Evolutionary conservation across 2,329 filamentous ascomycete genomes (phyloP).

Genomic region (Stachybotrys echinatus): DNA sequence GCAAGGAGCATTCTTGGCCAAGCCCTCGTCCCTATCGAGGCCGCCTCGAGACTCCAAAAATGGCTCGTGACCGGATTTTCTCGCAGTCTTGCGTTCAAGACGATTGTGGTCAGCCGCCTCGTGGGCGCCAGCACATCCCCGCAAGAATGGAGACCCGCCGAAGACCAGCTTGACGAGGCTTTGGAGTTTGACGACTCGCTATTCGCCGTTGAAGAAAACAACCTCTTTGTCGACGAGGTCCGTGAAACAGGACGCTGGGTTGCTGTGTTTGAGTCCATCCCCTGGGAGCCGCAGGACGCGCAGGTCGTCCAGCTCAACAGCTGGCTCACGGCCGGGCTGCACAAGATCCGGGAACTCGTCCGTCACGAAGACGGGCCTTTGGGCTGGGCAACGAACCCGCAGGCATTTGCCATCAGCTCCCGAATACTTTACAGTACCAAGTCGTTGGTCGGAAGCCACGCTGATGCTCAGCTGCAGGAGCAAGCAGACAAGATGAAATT

Average conservation of each 20-base stretch:
- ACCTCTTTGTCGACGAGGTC: conserved; percentile 84
- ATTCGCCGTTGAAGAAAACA: conserved; percentile 88
- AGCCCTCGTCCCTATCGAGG: conserved; percentile 41
- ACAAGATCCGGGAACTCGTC: conserved; percentile 28
- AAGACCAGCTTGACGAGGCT: conserved; percentile 35
- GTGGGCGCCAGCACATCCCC: conserved; percentile 15
- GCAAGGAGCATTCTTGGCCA: conserved; percentile 39
- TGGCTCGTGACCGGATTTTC: conserved; percentile 35
- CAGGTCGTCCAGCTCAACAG: conserved; percentile 19
- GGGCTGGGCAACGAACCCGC: conserved; percentile 66
- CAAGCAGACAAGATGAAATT: background rate
- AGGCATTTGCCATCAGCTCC: conserved; percentile 58
- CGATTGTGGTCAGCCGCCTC: conserved; percentile 37
- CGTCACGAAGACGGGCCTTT: conserved; percentile 56
- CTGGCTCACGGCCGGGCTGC: conserved; percentile 50
- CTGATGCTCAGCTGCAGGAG: conserved; percentile 7
- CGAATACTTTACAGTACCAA: conserved; percentile 36
- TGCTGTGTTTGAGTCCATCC: conserved; percentile 33
- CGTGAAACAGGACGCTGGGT: conserved; percentile 69
- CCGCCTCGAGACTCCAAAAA: conserved; percentile 37
- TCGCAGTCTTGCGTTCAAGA: conserved; percentile 28
- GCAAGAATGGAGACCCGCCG: conserved; percentile 19
- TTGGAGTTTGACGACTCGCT: conserved; percentile 59
- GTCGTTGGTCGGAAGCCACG: conserved; percentile 20
- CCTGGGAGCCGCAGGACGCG: conserved; percentile 12